Conservation (phyloP, 192 early-diverging fungal species). For the Coemansia sp. region DNA sequence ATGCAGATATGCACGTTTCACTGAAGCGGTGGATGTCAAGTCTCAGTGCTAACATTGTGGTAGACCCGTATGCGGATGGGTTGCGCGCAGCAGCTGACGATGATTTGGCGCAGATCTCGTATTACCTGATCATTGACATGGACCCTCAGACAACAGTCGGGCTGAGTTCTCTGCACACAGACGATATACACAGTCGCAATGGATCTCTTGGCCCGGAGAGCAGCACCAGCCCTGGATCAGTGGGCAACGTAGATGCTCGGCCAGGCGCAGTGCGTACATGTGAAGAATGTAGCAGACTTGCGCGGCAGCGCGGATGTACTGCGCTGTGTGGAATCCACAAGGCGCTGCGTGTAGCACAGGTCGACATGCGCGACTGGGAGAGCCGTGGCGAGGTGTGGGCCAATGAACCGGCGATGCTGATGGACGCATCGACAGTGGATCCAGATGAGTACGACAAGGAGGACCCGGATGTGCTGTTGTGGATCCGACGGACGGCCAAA, state of each 20-base stretch:
- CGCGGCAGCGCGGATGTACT: constrained; percentile 7
- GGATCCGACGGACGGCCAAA: constrained; percentile 40
- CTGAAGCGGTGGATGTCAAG: constrained; percentile 50
- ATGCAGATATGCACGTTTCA: neutral
- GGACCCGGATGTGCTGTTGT: constrained; percentile 43
- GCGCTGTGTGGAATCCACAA: constrained; percentile 39
- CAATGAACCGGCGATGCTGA: constrained; percentile 46
- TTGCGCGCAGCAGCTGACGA: neutral
- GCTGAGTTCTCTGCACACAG: constrained; percentile 25
- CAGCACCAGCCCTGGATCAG: neutral
- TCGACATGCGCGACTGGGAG: constrained; percentile 57
- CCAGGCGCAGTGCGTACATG: constrained; percentile 23
- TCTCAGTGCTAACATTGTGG: constrained; percentile 20
- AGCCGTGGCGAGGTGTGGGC: constrained; percentile 54
- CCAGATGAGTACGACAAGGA: constrained; percentile 53
- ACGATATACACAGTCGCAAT: constrained; percentile 37
- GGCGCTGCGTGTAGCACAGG: constrained; percentile 27
- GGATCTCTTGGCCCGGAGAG: constrained; percentile 30
- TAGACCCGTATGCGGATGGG: constrained; percentile 32
- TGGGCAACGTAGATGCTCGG: neutral
- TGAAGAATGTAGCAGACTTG: constrained; percentile 16
- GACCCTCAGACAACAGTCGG: constrained; percentile 48
- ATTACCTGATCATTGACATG: constrained; percentile 51
- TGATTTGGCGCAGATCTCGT: constrained; percentile 35
- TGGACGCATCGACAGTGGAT: constrained; percentile 44